phyloP scores from a whole-genome alignment of 495 filamentous ascomycete genomes.

The Penicillium samsonianum region DNA sequence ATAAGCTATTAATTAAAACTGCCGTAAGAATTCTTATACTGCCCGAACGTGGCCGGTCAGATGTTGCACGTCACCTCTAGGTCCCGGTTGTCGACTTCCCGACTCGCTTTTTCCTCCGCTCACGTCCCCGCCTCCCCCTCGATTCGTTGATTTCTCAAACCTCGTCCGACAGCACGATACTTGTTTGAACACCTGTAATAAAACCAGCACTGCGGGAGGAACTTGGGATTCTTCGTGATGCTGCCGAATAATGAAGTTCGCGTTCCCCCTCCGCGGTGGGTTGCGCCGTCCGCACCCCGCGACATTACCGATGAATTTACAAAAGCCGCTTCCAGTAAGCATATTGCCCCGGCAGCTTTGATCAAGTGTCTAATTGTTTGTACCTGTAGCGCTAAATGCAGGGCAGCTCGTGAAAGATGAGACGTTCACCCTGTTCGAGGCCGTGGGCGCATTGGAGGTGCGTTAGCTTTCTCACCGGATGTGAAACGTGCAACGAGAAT shows the following conservation, averaged over 20 bases:
- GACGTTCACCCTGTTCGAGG: slow-evolving; percentile 87
- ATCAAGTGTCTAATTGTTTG: slow-evolving; percentile 15
- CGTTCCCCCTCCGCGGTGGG: slow-evolving; percentile 36
- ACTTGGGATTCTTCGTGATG: slow-evolving; percentile 30
- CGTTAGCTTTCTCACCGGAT: slow-evolving; percentile 27
- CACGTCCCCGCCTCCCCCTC: slow-evolving; percentile 24
- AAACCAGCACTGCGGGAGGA: slow-evolving; percentile 36
- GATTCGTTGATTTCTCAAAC: slow-evolving; percentile 13
- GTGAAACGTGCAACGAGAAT: slow-evolving; percentile 11
- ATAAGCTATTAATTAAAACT: slow-evolving; percentile 8
- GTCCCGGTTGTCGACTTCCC: slow-evolving; percentile 19
- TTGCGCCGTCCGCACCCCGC: slow-evolving; percentile 51
- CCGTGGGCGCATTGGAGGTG: slow-evolving; percentile 94
- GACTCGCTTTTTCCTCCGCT: slow-evolving; percentile 31
- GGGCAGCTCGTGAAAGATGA: slow-evolving; percentile 94
- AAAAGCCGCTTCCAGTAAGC: slow-evolving; percentile 66
- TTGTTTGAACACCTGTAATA: not conserved
- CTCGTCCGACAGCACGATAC: slow-evolving; percentile 5
- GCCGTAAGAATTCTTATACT: slow-evolving; percentile 5
- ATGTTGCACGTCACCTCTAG: slow-evolving; percentile 27
- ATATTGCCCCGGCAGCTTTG: not conserved
- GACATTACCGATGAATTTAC: slow-evolving; percentile 82
- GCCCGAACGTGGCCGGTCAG: slow-evolving; percentile 13
- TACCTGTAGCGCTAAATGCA: slow-evolving; percentile 62
- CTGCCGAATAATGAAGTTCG: slow-evolving; percentile 43